A percentile compares a stretch with the other conserved stretches of the same genome.
Evolutionary conservation across 805 yeast species (phyloP).

Genomic region (Myxozyma vanderwaltii): DNA sequence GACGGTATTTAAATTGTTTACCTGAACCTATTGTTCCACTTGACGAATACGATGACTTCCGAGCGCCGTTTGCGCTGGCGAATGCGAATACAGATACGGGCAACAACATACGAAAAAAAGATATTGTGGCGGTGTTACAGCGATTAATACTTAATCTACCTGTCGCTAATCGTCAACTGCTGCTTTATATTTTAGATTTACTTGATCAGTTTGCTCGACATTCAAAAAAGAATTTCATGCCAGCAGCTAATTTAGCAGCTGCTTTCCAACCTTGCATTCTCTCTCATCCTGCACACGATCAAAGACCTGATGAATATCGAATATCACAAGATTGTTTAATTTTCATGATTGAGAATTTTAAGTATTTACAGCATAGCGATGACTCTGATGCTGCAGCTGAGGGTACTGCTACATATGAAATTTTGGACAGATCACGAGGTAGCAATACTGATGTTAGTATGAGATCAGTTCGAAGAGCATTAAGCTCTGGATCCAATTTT

Average conservation of each 20-base stretch:
- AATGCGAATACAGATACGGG: background rate
- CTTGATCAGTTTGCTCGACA: slow-evolving; percentile 81
- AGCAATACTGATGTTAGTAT: background rate
- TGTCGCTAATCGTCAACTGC: slow-evolving; percentile 72
- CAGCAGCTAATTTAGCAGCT: slow-evolving; percentile 90
- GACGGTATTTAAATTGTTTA: slow-evolving; percentile 81
- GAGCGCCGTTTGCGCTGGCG: slow-evolving; percentile 14
- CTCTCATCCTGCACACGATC: slow-evolving; percentile 89
- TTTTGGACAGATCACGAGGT: background rate
- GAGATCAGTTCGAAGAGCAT: slow-evolving; percentile 3
- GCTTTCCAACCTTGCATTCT: slow-evolving; percentile 96
- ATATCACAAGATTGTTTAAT: slow-evolving; percentile 83
- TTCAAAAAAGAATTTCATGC: slow-evolving; percentile 80
- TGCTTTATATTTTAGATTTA: slow-evolving; percentile 84
- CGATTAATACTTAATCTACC: slow-evolving; percentile 69
- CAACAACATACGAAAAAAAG: slow-evolving; percentile 31
- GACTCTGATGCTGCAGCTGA: slow-evolving; percentile 4
- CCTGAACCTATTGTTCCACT: slow-evolving; percentile 89
- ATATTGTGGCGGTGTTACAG: slow-evolving; percentile 72
- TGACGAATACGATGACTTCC: slow-evolving; percentile 9
- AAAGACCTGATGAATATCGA: slow-evolving; percentile 89
- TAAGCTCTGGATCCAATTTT: slow-evolving; percentile 17
- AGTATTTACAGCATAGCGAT: slow-evolving; percentile 51
- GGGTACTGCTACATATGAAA: slow-evolving; percentile 4
- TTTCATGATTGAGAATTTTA: slow-evolving; percentile 83